A percentile compares a stretch with the other conserved stretches of the same genome.
phyloP scores from a whole-genome alignment of 176 grass and related monocot species.

The Oryza punctata region DNA sequence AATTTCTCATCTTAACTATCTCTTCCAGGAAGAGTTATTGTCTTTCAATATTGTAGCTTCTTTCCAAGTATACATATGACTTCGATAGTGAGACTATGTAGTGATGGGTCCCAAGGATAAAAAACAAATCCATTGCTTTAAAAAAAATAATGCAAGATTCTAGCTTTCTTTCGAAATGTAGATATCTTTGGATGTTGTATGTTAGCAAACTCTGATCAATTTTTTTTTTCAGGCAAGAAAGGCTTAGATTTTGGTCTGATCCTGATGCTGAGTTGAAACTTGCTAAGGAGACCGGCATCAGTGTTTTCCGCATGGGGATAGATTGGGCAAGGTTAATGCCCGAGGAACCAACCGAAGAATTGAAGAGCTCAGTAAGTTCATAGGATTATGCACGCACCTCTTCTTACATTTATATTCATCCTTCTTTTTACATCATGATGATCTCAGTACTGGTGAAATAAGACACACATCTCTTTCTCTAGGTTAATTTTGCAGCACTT shows the following conservation, averaged over 20 bases:
- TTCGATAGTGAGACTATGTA: neutral
- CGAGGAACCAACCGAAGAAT: constrained; percentile 59
- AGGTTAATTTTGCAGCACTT: constrained; percentile 95
- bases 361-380: constrained; percentile 64
- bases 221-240: constrained; percentile 65
- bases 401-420: constrained; percentile 13
- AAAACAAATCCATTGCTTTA: neutral
- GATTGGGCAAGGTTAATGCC: constrained; percentile 94
- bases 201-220: constrained; percentile 1
- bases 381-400: constrained; percentile 14
- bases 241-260: constrained; percentile 97
- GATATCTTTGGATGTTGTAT: constrained; percentile 1
- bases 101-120: neutral
- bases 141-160: neutral
- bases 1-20: constrained; percentile 16
- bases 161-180: neutral
- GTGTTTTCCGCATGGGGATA: constrained; percentile 87
- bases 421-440: constrained; percentile 17
- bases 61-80: neutral
- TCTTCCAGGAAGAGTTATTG: neutral
- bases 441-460: constrained; percentile 25
- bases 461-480: constrained; percentile 21
- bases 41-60: constrained; percentile 3
- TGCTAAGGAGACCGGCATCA: constrained; percentile 77
- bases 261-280: constrained; percentile 91